A percentile compares a stretch with the other conserved stretches of the same genome.
Conservation (phyloP, 1,284 basidiomycete genomes). For the Sporisorium graminicola region DNA sequence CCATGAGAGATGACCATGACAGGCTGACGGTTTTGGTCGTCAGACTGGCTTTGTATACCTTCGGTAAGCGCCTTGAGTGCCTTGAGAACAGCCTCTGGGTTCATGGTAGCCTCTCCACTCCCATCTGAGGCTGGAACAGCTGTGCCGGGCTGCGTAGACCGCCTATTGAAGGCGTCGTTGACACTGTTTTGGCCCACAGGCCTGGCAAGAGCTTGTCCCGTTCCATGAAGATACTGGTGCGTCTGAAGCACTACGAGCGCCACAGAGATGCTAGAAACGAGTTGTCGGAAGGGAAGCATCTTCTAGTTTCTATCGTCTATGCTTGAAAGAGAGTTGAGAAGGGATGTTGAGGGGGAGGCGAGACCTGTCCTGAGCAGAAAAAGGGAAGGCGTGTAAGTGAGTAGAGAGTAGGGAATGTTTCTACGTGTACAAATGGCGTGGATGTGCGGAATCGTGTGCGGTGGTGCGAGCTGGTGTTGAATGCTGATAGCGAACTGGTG, state of each 20-base stretch:
- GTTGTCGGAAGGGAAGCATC: slow-evolving; percentile 23
- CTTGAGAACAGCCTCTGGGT: slow-evolving; percentile 24
- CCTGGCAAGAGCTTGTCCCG: slow-evolving; percentile 16
- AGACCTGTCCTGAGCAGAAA: slow-evolving; percentile 12
- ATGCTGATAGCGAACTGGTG: not conserved
- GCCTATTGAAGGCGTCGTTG: not conserved
- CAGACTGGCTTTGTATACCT: slow-evolving; percentile 12
- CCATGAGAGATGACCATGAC: slow-evolving; percentile 32
- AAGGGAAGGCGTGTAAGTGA: not conserved
- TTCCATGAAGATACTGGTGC: slow-evolving; percentile 3
- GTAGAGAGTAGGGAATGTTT: not conserved
- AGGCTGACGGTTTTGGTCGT: not conserved
- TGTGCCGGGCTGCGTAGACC: not conserved
- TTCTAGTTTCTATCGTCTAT: slow-evolving; percentile 11
- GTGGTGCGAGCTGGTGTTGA: not conserved
- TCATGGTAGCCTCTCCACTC: not conserved
- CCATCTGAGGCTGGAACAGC: not conserved
- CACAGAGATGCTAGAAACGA: slow-evolving; percentile 17
- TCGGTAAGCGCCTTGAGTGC: slow-evolving; percentile 22
- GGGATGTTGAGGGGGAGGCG: not conserved
- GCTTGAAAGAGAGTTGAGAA: not conserved
- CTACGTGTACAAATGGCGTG: not conserved
- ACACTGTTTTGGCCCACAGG: slow-evolving; percentile 6
- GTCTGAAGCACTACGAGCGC: slow-evolving; percentile 16
- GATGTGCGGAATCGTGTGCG: not conserved